These are phyloP conservation scores for Esteya vermicola DNA, from an alignment of 2,329 filamentous ascomycete species.

Conservation along the genomic window DNA sequence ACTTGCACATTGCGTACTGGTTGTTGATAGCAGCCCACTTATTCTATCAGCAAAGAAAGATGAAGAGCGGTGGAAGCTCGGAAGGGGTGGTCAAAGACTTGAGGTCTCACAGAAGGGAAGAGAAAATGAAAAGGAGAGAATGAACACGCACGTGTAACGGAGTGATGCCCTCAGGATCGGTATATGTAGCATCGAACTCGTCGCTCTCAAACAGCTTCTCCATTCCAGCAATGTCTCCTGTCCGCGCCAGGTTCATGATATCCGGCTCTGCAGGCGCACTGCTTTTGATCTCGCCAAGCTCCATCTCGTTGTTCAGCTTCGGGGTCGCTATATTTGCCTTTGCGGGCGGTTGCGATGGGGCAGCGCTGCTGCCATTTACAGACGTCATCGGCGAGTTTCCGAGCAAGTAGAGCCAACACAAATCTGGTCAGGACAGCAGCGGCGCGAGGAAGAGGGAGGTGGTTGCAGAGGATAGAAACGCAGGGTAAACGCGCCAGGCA, in stretches of 20 bases:
- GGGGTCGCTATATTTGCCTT: slow-evolving; percentile 39
- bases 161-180: slow-evolving; percentile 86
- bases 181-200: slow-evolving; percentile 68
- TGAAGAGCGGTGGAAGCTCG: no score
- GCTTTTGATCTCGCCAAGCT: slow-evolving; percentile 29
- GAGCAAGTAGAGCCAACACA: no score
- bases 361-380: slow-evolving; percentile 7
- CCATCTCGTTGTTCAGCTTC: slow-evolving; percentile 41
- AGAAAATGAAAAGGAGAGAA: neutral
- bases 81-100: no score
- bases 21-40: slow-evolving; percentile 99
- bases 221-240: slow-evolving; percentile 77
- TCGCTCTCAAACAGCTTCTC: slow-evolving; percentile 78
- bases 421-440: neutral
- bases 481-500: no score
- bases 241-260: slow-evolving; percentile 86
- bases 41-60: neutral
- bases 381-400: neutral
- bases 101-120: no score
- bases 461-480: no score
- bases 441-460: no score
- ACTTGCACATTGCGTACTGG: slow-evolving; percentile 93
- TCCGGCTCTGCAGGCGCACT: slow-evolving; percentile 45
- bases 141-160: slow-evolving; percentile 64
- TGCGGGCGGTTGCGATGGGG: slow-evolving; percentile 38